Evolutionary conservation across 140 eudicot genomes (phyloP), one percentile per base, ranked within the genome.

Genomic region (Stevia rebaudiana): DNA sequence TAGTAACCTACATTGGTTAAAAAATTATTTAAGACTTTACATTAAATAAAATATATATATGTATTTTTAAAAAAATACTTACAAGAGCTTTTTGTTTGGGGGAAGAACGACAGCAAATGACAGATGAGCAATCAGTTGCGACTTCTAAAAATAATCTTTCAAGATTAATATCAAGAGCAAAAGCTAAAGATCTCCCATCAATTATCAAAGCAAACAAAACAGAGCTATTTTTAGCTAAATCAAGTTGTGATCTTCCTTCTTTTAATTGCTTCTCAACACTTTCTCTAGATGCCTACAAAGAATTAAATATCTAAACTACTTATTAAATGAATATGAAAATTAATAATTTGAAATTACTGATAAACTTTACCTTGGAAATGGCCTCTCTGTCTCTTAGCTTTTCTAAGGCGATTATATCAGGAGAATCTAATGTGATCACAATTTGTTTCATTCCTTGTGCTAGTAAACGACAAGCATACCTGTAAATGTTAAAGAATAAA

Each of bases 61-160:
- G 11, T 7, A 25, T 44, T 16, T 40, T 8, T 9, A 67, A 25
- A 12, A 40, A 19, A 58, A 56, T 61, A 68, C 95, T 73, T 81
- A 94, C 99, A 63, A 89, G 97, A 54, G 99, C 99, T 85, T 94
- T 94, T 77, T 94, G 99, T 74, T 94, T 94, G 22, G 99, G 99
- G 28, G 97, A 85, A 13, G 99, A 83, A 47, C 99, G 99, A 67
- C 99, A 94, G 79, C 99, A 94, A 54, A 94, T 85, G 47, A 94
- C 99, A 54, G 99, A 94, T 12, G 80, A 77, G 46, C 99, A 94
- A 73, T 54, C 64, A 62, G 72, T 30, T 10, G 99, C 95, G 64
- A 94, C 86, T 69, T 75, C 82, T 78, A 94, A 76, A 73, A 94
- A 94, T 17, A 79, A 81, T 13, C 69, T 74, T 77, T 88, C 95